A percentile compares a stretch with the other conserved stretches of the same genome.
Conservation (phyloP, 192 early-diverging fungal species). For the Phycomyces nitens region DNA sequence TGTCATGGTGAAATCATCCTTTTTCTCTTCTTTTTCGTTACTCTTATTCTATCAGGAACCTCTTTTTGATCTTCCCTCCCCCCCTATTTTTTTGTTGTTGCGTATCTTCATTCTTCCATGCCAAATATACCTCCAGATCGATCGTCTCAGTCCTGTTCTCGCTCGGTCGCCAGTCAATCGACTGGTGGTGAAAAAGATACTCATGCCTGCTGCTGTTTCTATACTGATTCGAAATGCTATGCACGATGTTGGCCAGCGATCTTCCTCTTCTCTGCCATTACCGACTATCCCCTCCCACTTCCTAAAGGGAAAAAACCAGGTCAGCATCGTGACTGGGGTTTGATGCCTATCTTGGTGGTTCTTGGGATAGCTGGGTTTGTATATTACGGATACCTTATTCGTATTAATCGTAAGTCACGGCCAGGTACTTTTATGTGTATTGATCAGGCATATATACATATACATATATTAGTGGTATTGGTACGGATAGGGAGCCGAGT, state of each 20-base stretch:
- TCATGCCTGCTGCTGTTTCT: not conserved
- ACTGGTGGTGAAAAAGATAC: too few relatives aligned
- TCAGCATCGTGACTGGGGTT: slow-evolving; percentile 28
- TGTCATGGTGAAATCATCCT: too few relatives aligned
- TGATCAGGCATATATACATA: not conserved
- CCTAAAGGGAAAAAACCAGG: slow-evolving; percentile 21
- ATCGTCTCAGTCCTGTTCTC: too few relatives aligned
- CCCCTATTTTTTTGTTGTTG: not conserved
- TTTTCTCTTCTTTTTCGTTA: not conserved
- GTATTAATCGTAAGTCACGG: slow-evolving; percentile 18
- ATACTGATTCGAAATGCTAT: slow-evolving; percentile 15
- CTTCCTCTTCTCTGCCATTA: slow-evolving; percentile 23
- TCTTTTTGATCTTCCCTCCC: not conserved
- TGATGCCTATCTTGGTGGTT: slow-evolving; percentile 22
- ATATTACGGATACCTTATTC: slow-evolving; percentile 23
- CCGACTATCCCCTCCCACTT: slow-evolving; percentile 20
- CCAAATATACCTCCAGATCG: too few relatives aligned
- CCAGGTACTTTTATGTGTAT: not conserved
- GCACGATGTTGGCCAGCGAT: slow-evolving; percentile 14
- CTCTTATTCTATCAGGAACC: not conserved
- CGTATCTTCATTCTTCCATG: not conserved
- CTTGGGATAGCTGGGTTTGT: slow-evolving; percentile 16
- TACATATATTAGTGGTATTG: slow-evolving; percentile 21
- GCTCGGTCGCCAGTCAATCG: too few relatives aligned
- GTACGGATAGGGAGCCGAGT: slow-evolving; percentile 1